Base-by-base conservation (phyloP, 2,329 filamentous ascomycete species). In the Pyricularia sp. region DNA sequence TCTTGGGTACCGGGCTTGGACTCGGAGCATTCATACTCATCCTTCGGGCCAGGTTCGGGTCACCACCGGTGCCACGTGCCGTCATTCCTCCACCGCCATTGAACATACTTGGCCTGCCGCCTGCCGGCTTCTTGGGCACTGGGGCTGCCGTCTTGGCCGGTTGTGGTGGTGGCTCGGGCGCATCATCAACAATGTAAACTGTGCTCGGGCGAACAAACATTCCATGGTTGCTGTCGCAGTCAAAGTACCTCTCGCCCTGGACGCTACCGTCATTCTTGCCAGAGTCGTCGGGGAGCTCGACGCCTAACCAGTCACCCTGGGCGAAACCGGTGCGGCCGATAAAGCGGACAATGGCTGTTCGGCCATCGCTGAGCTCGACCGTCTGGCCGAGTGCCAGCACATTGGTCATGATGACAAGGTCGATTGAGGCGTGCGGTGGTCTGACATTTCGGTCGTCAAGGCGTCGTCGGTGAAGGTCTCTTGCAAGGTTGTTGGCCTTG, bases 211-310 rank as follows among this genome's bases (percentile, higher is more conserved):
- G 85, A 65, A 97, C 84, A 72, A 99, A 97, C 85, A 99, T 94
- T 72, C 87, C 87, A 68, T 81, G 80, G 55, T 81, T 91, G 85
- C 83, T 88, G 76, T 73, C 82, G 77, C 93, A 97, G 62, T 93
- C 86, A 71, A 96, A 97, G 74, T 97, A 97, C 24, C 91, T 82
- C 73, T 91, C 84, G 67, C 91, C 93, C 75, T 93, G 85, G 61
- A 97, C 91, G 65, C 89, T 88, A 68, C 93, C 93, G 81, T 97
- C 91, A 71, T 97, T 97, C 79, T 97, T 97, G 35, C 94, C 93
- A 24, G 83, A 85, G 64, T 87, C 81, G 61, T 91, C 88, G 64
- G 91, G 86, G 65, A 97, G 84, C 78, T 96, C 93, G 66, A 97
- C 84, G 68, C 93, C 93, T 66, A 97, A 81, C 91, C 93, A 97